A percentile compares a stretch with the other conserved stretches of the same genome.
Conservation (phyloP, 257 asterid genomes). For the Solanum peruvianum region DNA sequence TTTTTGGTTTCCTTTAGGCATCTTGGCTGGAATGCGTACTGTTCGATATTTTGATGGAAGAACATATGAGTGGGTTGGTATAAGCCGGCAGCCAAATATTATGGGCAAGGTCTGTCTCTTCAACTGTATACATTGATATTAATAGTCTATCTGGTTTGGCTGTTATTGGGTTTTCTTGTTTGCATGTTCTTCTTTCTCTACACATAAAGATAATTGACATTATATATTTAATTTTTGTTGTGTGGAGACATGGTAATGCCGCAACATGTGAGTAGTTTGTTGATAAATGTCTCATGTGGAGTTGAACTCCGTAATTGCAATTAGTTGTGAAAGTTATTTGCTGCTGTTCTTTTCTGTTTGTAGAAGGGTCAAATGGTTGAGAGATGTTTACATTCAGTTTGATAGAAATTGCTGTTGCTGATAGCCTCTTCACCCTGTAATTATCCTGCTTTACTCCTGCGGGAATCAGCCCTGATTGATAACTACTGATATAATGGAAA, state of each 20-base stretch:
- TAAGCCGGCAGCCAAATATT: constrained; percentile 95
- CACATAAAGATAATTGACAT: not conserved
- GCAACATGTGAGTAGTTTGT: not conserved
- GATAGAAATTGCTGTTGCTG: not conserved
- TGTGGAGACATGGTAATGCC: not conserved
- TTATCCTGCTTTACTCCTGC: not conserved
- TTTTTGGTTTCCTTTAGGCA: constrained; percentile 30
- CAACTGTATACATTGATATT: not conserved
- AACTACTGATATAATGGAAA: not conserved
- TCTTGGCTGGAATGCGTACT: constrained; percentile 98
- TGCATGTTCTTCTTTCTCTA: not conserved
- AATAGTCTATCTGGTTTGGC: not conserved
- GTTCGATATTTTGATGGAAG: constrained; percentile 89
- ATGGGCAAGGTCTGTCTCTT: constrained; percentile 60
- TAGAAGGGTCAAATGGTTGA: not conserved
- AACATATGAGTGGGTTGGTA: constrained; percentile 99
- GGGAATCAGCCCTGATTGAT: not conserved
- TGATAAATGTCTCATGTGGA: not conserved
- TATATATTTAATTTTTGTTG: not conserved
- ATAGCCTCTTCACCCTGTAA: not conserved
- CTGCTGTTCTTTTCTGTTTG: not conserved
- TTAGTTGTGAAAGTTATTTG: not conserved
- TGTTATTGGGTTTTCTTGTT: not conserved
- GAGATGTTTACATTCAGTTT: not conserved
- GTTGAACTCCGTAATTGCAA: not conserved